Evolutionary conservation across 345 rosid genomes (phyloP), one percentile per base, ranked within the genome.

Genomic region (Salix caprea): DNA sequence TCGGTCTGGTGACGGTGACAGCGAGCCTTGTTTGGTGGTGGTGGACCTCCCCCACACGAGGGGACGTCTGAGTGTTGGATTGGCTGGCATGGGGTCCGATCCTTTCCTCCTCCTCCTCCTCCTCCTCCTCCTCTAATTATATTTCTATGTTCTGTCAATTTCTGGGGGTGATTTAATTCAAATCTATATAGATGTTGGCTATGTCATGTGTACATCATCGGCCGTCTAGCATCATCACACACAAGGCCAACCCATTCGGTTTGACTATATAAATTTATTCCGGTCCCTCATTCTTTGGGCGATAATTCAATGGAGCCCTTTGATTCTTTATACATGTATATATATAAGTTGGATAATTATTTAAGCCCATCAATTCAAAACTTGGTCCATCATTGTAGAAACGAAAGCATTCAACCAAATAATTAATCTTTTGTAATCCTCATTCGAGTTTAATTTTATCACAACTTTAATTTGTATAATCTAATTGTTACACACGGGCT

Each of bases 101-200:
- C 80, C 26, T 13, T 1, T 21, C 34, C 13, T 4, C 32, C 32
- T 30, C 32, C 32, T 30, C 30, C 30, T 28, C 30, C 2, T 24
- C 34, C 13, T 4, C 34, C 34, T 32, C 34, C 23, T 50, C 54
- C 23, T 74, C 54, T 74, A 34, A 34, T 34, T 34, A 5, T 34
- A 4, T 34, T 81, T 82, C 76, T 72, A 52, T 77, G 82, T 77
- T 84, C 76, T 83, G 81, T 80, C 79, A 58, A 68, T 71, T 81
- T 77, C 75, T 69, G 0, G 18, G 70, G 62, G 77, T 15, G 23
- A 58, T 79, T 71, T 46, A 76, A 34, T 78, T 74, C 39, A 5
- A 6, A 48, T 61, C 61, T 18, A 23, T 65, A 52, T 76, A 1
- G 36, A 50, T 81, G 89, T 24, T 79, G 14, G 80, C 80, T 68